These are phyloP conservation scores for Marasmius sp. DNA, from an alignment of 1,284 basidiomycete species.

Conservation along the genomic window DNA sequence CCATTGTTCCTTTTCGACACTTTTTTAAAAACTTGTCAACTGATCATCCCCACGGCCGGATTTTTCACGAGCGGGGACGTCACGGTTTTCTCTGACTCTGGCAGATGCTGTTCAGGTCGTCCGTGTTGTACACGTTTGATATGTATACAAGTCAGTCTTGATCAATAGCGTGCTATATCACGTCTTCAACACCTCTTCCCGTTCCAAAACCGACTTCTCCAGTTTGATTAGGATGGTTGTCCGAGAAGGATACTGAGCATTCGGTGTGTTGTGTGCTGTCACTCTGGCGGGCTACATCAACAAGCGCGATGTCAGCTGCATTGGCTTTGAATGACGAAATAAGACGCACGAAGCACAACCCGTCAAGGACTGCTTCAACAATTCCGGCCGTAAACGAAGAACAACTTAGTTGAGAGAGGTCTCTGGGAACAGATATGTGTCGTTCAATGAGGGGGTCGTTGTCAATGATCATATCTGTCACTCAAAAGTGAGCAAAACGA, in stretches of 20 bases:
- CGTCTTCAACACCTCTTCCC: conserved; percentile 79
- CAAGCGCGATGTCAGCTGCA: conserved; percentile 12
- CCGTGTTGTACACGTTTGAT: no score
- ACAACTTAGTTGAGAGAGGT: conserved; percentile 92
- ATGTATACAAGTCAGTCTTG: no score
- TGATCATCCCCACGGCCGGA: no score
- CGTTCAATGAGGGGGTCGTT: conserved; percentile 93
- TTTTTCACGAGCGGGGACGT: no score
- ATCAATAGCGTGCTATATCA: conserved; percentile 7
- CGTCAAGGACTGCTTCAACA: conserved; percentile 96
- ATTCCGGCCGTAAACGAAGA: conserved; percentile 97
- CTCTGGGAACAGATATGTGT: conserved; percentile 90
- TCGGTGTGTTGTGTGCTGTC: conserved; percentile 93
- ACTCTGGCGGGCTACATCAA: conserved; percentile 91
- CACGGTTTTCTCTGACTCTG: no score
- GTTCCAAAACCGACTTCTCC: conserved; percentile 85
- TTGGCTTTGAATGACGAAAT: conserved; percentile 7
- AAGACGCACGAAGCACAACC: conserved; percentile 86
- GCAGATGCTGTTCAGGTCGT: no score
- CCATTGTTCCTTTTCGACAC: no score
- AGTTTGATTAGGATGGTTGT: conserved; percentile 95
- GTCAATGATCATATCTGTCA: conserved; percentile 94
- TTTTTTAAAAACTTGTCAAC: no score
- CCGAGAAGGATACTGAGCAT: conserved; percentile 75
- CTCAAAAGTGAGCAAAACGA: not conserved